These are phyloP conservation scores for Pleurotus eryngii DNA, from an alignment of 768 basidiomycete species.

Conservation along the genomic window DNA sequence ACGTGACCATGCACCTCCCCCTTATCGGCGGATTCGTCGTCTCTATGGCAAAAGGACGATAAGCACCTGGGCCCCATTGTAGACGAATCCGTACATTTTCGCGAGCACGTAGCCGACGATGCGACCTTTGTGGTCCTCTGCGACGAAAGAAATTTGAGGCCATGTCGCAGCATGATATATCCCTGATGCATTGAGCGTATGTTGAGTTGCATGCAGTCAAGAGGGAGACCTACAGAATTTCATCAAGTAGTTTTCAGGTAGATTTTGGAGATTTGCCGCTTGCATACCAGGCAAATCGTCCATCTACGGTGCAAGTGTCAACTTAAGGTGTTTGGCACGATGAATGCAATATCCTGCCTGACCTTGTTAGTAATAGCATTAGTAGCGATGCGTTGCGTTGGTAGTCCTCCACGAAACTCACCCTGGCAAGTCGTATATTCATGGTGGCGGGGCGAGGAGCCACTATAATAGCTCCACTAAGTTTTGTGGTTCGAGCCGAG, in stretches of 20 bases:
- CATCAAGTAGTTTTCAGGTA: slow-evolving; percentile 90
- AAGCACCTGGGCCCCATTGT: not conserved
- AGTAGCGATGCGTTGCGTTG: slow-evolving; percentile 12
- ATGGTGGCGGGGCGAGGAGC: slow-evolving; percentile 21
- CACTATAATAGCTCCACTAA: no score
- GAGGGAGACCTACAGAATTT: slow-evolving; percentile 56
- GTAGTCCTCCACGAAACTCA: slow-evolving; percentile 18
- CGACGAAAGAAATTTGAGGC: slow-evolving; percentile 92
- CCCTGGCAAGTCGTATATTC: slow-evolving; percentile 51
- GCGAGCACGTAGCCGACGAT: slow-evolving; percentile 96
- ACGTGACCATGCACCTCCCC: slow-evolving; percentile 83
- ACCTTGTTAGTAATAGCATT: slow-evolving; percentile 8
- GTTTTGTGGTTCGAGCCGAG: no score
- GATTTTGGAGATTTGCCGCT: slow-evolving; percentile 87
- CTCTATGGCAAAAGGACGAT: slow-evolving; percentile 16
- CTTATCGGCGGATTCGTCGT: slow-evolving; percentile 46
- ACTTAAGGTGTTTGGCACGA: slow-evolving; percentile 7
- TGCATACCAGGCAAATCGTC: slow-evolving; percentile 93
- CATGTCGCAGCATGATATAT: slow-evolving; percentile 89
- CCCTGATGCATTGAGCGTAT: slow-evolving; percentile 42
- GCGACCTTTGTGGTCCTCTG: slow-evolving; percentile 83
- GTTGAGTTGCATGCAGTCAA: no score
- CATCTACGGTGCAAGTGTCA: slow-evolving; percentile 44
- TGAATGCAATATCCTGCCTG: not conserved
- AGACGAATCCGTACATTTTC: slow-evolving; percentile 65